A percentile compares a stretch with the other conserved stretches of the same genome.
Evolutionary conservation across 345 rosid species (phyloP).

Genomic region (Zanthoxylum bungeanum): DNA sequence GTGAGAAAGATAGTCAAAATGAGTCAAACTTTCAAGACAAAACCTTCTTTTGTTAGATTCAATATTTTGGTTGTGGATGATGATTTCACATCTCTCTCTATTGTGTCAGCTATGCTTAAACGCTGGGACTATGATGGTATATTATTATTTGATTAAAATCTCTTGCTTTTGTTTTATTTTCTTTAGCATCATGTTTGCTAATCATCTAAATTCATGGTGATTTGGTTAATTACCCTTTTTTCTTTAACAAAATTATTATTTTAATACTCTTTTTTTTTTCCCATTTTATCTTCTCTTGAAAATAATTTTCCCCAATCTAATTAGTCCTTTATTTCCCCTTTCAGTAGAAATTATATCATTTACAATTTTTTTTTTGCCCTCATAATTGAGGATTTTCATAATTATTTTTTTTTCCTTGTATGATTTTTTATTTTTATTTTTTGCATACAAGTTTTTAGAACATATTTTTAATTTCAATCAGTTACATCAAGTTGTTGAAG

Average conservation of each 20-base stretch:
- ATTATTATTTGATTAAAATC: conserved; percentile 1
- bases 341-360: too few species aligned
- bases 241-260: background rate
- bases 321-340: background rate
- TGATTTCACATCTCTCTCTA: conserved; percentile 43
- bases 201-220: background rate
- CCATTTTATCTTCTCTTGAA: background rate
- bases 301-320: background rate
- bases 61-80: conserved; percentile 65
- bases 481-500: background rate
- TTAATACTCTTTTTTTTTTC: background rate
- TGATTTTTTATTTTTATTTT: too few species aligned
- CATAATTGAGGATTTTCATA: too few species aligned
- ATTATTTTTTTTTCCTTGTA: too few species aligned
- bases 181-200: background rate
- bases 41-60: conserved; percentile 21
- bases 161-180: background rate
- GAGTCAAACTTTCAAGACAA: conserved; percentile 18
- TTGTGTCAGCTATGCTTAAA: conserved; percentile 48
- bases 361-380: too few species aligned
- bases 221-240: background rate
- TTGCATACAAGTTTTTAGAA: background rate
- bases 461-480: background rate
- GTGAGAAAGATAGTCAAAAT: background rate
- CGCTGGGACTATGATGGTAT: conserved; percentile 49